Evolutionary conservation across 306 rosid genomes (phyloP).

Genomic region (Dalbergia oliveri): DNA sequence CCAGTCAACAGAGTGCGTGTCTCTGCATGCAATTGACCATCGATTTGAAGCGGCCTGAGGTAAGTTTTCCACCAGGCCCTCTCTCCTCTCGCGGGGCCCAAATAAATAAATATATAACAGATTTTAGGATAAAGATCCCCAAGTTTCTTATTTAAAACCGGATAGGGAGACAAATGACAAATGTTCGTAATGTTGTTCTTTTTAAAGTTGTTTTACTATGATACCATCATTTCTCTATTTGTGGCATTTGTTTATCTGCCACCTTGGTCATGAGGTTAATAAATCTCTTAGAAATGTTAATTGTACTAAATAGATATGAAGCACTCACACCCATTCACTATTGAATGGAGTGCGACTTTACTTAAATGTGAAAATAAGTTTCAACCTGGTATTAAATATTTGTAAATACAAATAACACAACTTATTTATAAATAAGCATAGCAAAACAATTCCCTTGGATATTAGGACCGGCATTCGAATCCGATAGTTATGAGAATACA

Average conservation of each 20-base stretch:
- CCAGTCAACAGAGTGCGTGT: conserved; percentile 9
- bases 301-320: too few relatives aligned
- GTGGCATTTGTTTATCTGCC: conserved; percentile 5
- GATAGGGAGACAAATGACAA: conserved; percentile 2
- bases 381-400: too few relatives aligned
- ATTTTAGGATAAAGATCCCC: neutral
- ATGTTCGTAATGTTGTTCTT: conserved; percentile 12
- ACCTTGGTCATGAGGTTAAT: neutral
- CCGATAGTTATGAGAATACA: neutral
- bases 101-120: neutral
- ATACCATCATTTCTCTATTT: neutral
- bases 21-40: conserved; percentile 26
- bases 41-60: neutral
- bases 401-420: too few relatives aligned
- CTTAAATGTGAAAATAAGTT: too few relatives aligned
- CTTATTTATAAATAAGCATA: neutral
- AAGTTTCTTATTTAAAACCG: conserved; percentile 6
- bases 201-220: neutral
- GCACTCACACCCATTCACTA: too few relatives aligned
- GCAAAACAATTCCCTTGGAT: neutral
- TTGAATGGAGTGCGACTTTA: too few relatives aligned
- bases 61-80: neutral
- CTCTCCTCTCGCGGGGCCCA: too few relatives aligned
- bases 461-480: conserved; percentile 23
- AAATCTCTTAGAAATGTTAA: too few relatives aligned